Percentiles rank a stretch among this genome's conserved stretches.
Evolutionary conservation across 2,329 filamentous ascomycete species (phyloP).

Genomic region (Metarhizium guizhouense): DNA sequence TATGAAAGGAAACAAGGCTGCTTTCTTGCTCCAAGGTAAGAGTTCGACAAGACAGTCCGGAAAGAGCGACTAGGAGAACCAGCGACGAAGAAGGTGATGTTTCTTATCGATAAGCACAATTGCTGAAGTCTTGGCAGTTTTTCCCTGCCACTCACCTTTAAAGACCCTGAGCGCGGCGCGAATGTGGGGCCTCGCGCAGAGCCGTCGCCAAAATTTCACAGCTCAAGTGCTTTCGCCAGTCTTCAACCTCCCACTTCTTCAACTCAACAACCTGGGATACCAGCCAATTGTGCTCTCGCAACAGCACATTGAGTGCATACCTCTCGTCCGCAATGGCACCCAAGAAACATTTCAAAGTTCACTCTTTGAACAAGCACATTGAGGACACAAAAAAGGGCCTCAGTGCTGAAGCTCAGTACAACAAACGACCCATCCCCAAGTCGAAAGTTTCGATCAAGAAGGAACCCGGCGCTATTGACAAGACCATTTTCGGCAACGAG

Average conservation of each 20-base stretch:
- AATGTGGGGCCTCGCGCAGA: constrained; percentile 2
- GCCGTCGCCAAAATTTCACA: constrained; percentile 8
- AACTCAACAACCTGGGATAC: background rate
- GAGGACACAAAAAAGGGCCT: constrained; percentile 27
- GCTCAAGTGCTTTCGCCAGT: constrained; percentile 5
- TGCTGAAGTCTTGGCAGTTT: background rate
- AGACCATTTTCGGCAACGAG: constrained; percentile 20
- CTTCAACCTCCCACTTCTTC: constrained; percentile 1
- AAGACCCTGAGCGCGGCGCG: background rate
- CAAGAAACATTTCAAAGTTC: constrained; percentile 25
- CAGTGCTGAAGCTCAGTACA: constrained; percentile 23
- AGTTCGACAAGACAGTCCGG: background rate
- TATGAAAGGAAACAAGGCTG: background rate
- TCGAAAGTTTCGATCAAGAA: constrained; percentile 23
- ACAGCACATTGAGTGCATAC: background rate
- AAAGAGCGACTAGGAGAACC: background rate
- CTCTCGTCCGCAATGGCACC: constrained; percentile 24
- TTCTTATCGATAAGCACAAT: background rate
- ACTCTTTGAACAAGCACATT: constrained; percentile 29
- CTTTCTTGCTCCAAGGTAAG: background rate
- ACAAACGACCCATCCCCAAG: constrained; percentile 16
- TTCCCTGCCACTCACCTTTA: background rate
- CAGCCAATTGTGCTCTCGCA: background rate
- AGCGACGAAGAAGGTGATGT: background rate
- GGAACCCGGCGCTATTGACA: constrained; percentile 12